Evolutionary conservation across 2,329 filamentous ascomycete genomes (phyloP).

Genomic region (Trichophyton mentagrophytes): DNA sequence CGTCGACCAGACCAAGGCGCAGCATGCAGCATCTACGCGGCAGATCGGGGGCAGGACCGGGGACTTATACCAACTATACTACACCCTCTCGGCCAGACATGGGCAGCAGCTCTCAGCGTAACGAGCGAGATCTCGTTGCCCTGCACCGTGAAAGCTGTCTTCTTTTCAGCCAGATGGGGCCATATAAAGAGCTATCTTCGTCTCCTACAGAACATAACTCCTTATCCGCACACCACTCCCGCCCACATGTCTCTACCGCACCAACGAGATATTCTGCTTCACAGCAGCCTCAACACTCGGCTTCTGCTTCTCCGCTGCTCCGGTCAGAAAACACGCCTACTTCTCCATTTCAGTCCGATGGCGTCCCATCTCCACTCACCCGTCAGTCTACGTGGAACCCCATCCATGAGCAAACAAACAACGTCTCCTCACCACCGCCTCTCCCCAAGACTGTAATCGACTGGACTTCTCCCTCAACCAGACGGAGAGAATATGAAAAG

Average conservation of each 20-base stretch:
- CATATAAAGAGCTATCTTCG: not conserved
- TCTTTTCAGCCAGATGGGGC: constrained; percentile 19
- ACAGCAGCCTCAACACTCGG: constrained; percentile 54
- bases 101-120: constrained; percentile 13
- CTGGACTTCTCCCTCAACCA: constrained; percentile 35
- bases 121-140: constrained; percentile 25
- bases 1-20: constrained; percentile 17
- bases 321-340: constrained; percentile 81
- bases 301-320: constrained; percentile 80
- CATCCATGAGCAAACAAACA: not conserved
- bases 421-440: constrained; percentile 12
- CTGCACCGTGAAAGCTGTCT: constrained; percentile 32
- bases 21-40: constrained; percentile 16
- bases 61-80: constrained; percentile 20
- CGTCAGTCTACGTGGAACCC: constrained; percentile 4
- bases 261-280: not conserved
- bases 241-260: not conserved
- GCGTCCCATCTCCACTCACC: constrained; percentile 1
- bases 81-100: not conserved
- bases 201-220: not conserved
- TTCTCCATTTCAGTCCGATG: constrained; percentile 5
- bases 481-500: constrained; percentile 40
- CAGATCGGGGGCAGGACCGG: constrained; percentile 21
- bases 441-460: constrained; percentile 32
- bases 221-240: not conserved